Percentiles rank a stretch among this genome's conserved stretches.
These are phyloP conservation scores for Suillus sp. DNA, from an alignment of 768 basidiomycete genomes.

Conservation along the genomic window DNA sequence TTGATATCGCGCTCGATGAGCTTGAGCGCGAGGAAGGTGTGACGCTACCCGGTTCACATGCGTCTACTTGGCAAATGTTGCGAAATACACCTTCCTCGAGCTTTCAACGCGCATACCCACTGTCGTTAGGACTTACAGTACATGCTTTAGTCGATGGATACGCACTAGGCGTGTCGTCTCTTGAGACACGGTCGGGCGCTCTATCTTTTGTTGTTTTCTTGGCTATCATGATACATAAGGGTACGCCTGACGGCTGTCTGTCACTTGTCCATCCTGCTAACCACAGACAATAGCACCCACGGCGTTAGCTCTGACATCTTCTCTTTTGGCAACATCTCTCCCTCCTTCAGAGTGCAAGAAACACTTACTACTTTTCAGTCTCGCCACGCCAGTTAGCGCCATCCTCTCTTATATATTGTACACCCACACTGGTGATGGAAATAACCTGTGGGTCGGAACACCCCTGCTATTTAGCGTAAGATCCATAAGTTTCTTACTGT, in stretches of 20 bases:
- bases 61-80: slow-evolving; percentile 18
- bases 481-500: slow-evolving; percentile 13
- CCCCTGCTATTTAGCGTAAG: slow-evolving; percentile 85
- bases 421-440: slow-evolving; percentile 43
- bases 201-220: slow-evolving; percentile 87
- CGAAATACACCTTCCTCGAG: slow-evolving; percentile 22
- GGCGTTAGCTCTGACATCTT: slow-evolving; percentile 83
- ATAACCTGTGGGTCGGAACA: slow-evolving; percentile 63
- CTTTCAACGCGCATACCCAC: slow-evolving; percentile 55
- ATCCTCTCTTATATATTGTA: slow-evolving; percentile 74
- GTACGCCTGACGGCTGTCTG: slow-evolving; percentile 33
- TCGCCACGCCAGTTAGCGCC: slow-evolving; percentile 83
- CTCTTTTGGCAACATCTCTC: slow-evolving; percentile 78
- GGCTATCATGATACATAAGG: slow-evolving; percentile 92
- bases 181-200: slow-evolving; percentile 42
- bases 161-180: slow-evolving; percentile 80
- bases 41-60: slow-evolving; percentile 9
- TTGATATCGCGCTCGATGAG: slow-evolving; percentile 66
- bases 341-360: slow-evolving; percentile 68
- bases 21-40: slow-evolving; percentile 47
- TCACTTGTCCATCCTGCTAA: background rate
- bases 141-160: slow-evolving; percentile 93
- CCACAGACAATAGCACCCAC: slow-evolving; percentile 70
- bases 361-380: slow-evolving; percentile 76
- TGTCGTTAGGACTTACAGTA: slow-evolving; percentile 83